Conservation (phyloP, 2,329 filamentous ascomycete genomes). For the Cercospora zeae-maydis region DNA sequence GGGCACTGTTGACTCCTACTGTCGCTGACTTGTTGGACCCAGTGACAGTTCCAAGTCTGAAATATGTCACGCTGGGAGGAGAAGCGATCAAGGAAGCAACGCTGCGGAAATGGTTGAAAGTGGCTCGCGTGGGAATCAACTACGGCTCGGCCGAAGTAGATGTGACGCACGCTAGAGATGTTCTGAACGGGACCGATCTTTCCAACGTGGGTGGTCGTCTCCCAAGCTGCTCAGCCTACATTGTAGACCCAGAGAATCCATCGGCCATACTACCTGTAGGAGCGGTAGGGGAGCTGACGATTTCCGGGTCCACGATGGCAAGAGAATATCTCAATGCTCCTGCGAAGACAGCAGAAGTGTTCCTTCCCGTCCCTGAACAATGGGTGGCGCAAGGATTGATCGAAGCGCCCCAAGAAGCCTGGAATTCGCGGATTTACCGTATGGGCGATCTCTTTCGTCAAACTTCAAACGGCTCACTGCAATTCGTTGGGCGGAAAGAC, state of each 20-base stretch:
- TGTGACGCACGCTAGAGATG: background rate
- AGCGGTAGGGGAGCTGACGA: background rate
- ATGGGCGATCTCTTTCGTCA: background rate
- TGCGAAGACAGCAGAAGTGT: background rate
- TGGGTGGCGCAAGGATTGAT: background rate
- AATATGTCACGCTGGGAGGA: background rate
- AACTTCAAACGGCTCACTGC: background rate
- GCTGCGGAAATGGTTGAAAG: background rate
- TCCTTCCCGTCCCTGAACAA: background rate
- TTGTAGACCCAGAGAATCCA: background rate
- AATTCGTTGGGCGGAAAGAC: background rate
- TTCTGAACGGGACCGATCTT: background rate
- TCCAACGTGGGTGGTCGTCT: background rate
- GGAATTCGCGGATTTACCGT: background rate
- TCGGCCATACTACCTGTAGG: background rate
- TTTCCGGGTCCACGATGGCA: background rate
- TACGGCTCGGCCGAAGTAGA: background rate
- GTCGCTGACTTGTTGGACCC: slow-evolving; percentile 4
- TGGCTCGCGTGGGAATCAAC: background rate
- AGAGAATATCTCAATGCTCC: background rate
- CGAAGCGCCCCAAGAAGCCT: background rate
- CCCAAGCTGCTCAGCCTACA: background rate
- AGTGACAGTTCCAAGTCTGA: background rate
- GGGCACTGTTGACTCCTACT: background rate
- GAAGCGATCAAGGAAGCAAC: background rate